Base-by-base conservation (phyloP, 176 grass and related monocot species). In the Areca catechu region DNA sequence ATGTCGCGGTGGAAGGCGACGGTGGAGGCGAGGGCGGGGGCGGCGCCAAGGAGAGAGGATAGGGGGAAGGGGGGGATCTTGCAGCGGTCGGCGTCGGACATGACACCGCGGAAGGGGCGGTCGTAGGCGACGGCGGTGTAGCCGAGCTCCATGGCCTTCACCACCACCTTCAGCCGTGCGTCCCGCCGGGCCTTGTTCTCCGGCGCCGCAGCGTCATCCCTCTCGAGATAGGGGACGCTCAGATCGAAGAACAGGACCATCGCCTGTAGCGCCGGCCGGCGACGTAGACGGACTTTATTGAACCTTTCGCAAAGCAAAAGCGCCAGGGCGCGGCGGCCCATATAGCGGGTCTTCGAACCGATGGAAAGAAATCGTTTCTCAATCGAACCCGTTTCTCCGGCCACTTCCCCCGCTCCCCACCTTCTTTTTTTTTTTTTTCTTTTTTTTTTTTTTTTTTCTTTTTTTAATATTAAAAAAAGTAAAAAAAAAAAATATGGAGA, bases 161-260 rank as follows among this genome's bases (percentile, higher is more conserved):
- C 70, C 24, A 60, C 58, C 19, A 58, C 70, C 49, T 28, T 61
- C 1, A 72, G 58, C 5, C 70, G 50, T 19, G 58, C 70, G 5
- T 53, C 57, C 58, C 43, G 51, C 18, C 50, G 57, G 24, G 70
- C 58, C 58, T 72, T 72, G 19, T 61, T 54, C 49, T 54, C 49
- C 19, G 58, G 29, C 0, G 50, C 10, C 50, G 74, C 18, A 56
- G 60, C 70, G 1, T 61, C 34, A 1, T 22, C 37, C 68, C 70
- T 12, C 54, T 53, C 58, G 68, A 62, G 53, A 25, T 60, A 80
- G 15, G 77, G 77, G 69, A 89, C 54, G 77, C 65, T 60, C 24
- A 89, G 81, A 24, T 84, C 81, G 57, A 84, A 89, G 77, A 78
- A 89, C 43, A 72, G 56, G 14, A 54, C 30, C 68, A 77, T 74